Evolutionary conservation across 306 rosid genomes (phyloP).

Genomic region (Prinsepia uniflora): DNA sequence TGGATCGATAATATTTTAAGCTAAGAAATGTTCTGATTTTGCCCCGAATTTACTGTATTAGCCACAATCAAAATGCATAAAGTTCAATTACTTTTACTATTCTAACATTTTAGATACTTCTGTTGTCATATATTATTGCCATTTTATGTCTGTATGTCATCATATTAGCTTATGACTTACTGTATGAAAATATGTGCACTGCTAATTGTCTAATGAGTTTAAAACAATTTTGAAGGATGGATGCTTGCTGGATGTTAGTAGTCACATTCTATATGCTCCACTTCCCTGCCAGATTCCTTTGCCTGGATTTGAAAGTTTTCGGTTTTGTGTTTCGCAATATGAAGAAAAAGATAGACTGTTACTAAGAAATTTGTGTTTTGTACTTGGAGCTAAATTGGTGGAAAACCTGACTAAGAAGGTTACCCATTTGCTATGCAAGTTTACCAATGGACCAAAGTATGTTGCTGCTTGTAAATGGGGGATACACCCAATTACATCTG

Average conservation of each 20-base stretch:
- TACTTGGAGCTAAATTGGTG: slow-evolving; percentile 79
- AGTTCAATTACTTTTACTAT: neutral
- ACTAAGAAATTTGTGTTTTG: slow-evolving; percentile 76
- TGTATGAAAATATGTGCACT: neutral
- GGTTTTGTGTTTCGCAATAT: slow-evolving; percentile 93
- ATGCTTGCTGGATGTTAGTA: slow-evolving; percentile 63
- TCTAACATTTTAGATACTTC: neutral
- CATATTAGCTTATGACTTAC: neutral
- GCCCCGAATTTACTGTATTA: neutral
- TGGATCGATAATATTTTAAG: neutral
- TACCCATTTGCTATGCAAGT: slow-evolving; percentile 88
- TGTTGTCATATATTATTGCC: neutral
- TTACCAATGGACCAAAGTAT: slow-evolving; percentile 75
- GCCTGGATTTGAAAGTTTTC: slow-evolving; percentile 70
- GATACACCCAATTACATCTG: slow-evolving; percentile 53
- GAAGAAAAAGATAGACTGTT: slow-evolving; percentile 73
- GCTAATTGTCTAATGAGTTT: slow-evolving; percentile 18
- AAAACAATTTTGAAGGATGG: slow-evolving; percentile 58
- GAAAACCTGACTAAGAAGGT: slow-evolving; percentile 70
- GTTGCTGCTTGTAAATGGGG: slow-evolving; percentile 86
- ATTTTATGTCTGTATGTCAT: neutral
- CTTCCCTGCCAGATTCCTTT: slow-evolving; percentile 81
- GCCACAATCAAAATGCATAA: neutral
- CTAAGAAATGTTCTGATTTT: neutral
- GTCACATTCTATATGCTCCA: slow-evolving; percentile 88